A percentile compares a stretch with the other conserved stretches of the same genome.
phyloP scores from a whole-genome alignment of 441 rosid species.

The Eutrema salsugineum region DNA sequence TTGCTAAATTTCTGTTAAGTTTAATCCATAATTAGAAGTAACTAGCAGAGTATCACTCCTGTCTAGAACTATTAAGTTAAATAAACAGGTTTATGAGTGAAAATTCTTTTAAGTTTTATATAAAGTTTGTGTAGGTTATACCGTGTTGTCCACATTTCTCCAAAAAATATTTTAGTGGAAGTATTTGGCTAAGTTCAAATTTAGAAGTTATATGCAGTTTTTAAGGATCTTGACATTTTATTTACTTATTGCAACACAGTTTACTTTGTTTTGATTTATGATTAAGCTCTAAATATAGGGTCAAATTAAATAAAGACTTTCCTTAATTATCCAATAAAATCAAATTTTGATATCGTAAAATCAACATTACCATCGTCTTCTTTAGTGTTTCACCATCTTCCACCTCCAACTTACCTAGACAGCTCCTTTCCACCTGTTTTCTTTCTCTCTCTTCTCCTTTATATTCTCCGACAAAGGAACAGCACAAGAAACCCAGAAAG shows the following conservation, averaged over 20 bases:
- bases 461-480: constrained; percentile 20
- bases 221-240: constrained; percentile 17
- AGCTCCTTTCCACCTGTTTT: constrained; percentile 39
- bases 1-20: neutral
- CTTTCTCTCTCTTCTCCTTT: constrained; percentile 26
- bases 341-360: neutral
- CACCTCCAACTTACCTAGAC: constrained; percentile 40
- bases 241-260: neutral
- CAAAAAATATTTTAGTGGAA: neutral
- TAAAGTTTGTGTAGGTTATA: neutral
- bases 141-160: neutral
- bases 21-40: neutral
- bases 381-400: constrained; percentile 30
- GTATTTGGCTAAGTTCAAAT: constrained; percentile 4
- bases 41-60: neutral
- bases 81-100: neutral
- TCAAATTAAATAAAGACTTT: constrained; percentile 6
- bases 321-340: neutral
- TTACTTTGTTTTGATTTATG: neutral
- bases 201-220: constrained; percentile 1
- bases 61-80: neutral
- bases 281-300: constrained; percentile 2
- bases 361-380: constrained; percentile 21
- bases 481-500: constrained; percentile 13
- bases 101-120: neutral